Percentiles rank a stretch among this genome's conserved stretches.
phyloP scores from a whole-genome alignment of 306 rosid genomes.

The Medicago arabica region DNA sequence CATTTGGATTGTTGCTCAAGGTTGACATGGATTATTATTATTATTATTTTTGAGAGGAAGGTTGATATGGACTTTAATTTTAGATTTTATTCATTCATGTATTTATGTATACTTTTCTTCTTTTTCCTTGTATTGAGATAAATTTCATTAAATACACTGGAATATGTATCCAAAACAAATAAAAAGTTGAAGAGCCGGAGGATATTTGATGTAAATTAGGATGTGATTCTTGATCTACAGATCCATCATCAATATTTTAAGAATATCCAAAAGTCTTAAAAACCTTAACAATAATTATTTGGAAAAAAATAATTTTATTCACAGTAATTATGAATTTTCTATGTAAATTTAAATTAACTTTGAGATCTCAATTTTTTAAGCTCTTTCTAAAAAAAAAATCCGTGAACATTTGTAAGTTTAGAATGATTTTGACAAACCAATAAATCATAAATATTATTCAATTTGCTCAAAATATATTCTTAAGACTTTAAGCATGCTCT shows the following conservation, averaged over 20 bases:
- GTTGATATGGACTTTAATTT: background rate
- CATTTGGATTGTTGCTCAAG: background rate
- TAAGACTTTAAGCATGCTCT: background rate
- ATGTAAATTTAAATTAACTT: too few species aligned
- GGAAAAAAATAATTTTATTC: background rate
- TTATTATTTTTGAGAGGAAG: background rate
- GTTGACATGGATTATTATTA: background rate
- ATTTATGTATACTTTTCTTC: conserved; percentile 9
- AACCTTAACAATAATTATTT: background rate
- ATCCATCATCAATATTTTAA: background rate
- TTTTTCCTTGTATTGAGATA: conserved; percentile 3
- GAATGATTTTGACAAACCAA: background rate
- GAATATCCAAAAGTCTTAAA: background rate
- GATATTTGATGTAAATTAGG: background rate
- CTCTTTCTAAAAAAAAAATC: too few species aligned
- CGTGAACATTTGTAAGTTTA: background rate
- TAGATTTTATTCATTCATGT: background rate
- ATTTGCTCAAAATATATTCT: background rate
- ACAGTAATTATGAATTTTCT: background rate
- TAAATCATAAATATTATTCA: background rate
- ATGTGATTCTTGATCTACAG: background rate
- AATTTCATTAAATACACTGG: conserved; percentile 1
- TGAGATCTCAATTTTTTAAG: background rate
- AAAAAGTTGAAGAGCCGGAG: background rate
- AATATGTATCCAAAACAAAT: conserved; percentile 19